Base-by-base conservation (phyloP, 1,284 basidiomycete species). In the Leccinum fallax region DNA sequence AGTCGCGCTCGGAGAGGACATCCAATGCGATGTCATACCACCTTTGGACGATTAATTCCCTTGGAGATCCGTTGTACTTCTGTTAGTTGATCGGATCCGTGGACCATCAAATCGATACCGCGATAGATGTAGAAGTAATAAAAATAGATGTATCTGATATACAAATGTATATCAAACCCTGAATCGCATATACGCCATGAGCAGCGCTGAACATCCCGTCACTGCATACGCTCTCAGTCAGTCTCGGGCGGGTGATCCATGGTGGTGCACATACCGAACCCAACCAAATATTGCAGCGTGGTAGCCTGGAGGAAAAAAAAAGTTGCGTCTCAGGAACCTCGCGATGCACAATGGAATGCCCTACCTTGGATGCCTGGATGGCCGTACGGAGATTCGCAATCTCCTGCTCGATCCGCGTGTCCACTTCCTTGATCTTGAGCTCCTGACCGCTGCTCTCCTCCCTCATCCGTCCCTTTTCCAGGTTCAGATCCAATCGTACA, bases 351-450 rank as follows among this genome's bases (percentile, higher is more conserved):
- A 30, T 30, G 28, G 28, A 8, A n/a, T 2, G 56, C 65, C 79
- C 55, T 63, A 85, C 94, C 84, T 98, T 98, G 60, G 93, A 93
- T 26, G 93, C 90, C 74, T 98, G 95, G 59, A 98, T 97, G 55
- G 91, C 85, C 2, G 97, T 97, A 55, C 94, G 81, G 58, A 98
- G 76, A 5, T 89, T 88, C 2, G 95, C 94, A 72, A 98, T 98
- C 79, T 98, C 97, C 72, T 93, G 92, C 78, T 99, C 97, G 70
- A 99, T 98, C 69, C 95, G 81, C 2, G 97, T 98, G 71, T 99
- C 97, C 13, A 98, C 95, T 76, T 99, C 97, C 77, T 96, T 96
- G 75, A 99, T 94, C 85, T 98, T 98, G 65, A 97, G 81, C 71
- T 97, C 96, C 71, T 98, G 95, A 53, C 91, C 88, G 61, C 89